A percentile compares a stretch with the other conserved stretches of the same genome.
Evolutionary conservation across 352 stramenopile genomes (phyloP).

Genomic region (Phytophthora pseudosyringae): DNA sequence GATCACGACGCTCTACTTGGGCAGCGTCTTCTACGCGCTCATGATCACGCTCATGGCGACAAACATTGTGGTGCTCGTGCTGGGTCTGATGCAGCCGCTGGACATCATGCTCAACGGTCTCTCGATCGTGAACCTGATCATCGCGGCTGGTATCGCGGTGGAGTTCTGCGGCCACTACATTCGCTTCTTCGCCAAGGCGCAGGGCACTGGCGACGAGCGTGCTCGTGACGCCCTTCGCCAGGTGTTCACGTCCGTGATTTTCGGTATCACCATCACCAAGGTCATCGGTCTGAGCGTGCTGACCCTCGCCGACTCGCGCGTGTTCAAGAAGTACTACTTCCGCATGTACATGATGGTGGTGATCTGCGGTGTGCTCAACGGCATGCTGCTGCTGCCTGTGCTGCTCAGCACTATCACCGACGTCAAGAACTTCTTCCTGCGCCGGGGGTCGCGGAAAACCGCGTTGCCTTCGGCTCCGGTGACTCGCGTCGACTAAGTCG

Average conservation of each 20-base stretch:
- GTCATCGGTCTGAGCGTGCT: constrained; percentile 84
- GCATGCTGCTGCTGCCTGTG: constrained; percentile 76
- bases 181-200: constrained; percentile 66
- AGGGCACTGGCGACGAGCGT: constrained; percentile 45
- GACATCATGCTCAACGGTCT: constrained; percentile 83
- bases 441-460: constrained; percentile 31
- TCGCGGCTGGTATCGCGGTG: constrained; percentile 79
- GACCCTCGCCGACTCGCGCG: constrained; percentile 80
- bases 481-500: constrained; percentile 37
- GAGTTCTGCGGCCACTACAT: constrained; percentile 88
- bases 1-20: constrained; percentile 58
- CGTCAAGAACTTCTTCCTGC: constrained; percentile 49
- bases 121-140: constrained; percentile 87
- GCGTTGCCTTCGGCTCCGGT: constrained; percentile 31
- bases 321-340: constrained; percentile 93
- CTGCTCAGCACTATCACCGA: constrained; percentile 57
- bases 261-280: constrained; percentile 90
- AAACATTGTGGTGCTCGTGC: constrained; percentile 61
- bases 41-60: constrained; percentile 49
- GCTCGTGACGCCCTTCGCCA: constrained; percentile 55
- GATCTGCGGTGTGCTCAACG: constrained; percentile 83
- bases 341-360: constrained; percentile 91
- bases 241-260: constrained; percentile 78
- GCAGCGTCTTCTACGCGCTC: constrained; percentile 51
- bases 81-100: constrained; percentile 64